Percentiles rank a stretch among this genome's conserved stretches.
Evolutionary conservation across 805 yeast species (phyloP).

Genomic region (Debaryomyces castellii): DNA sequence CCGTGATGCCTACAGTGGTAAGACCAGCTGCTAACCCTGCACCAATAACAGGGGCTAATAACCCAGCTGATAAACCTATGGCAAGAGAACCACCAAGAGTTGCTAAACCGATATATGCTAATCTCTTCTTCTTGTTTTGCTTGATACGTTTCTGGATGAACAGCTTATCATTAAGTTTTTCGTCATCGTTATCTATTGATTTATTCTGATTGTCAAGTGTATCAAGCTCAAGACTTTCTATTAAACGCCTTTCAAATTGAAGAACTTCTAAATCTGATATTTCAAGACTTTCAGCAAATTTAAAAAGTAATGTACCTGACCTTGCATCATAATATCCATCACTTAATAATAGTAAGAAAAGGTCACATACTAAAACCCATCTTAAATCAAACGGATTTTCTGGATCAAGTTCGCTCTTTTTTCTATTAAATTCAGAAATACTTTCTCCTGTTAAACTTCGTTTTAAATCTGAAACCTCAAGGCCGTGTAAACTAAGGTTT

Average conservation of each 20-base stretch:
- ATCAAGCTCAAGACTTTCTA: constrained; percentile 87
- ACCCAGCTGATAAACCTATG: constrained; percentile 91
- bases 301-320: constrained; percentile 73
- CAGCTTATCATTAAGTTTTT: constrained; percentile 75
- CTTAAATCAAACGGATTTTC: constrained; percentile 55
- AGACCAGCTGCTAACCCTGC: constrained; percentile 98
- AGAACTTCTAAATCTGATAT: constrained; percentile 66
- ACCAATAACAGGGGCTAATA: constrained; percentile 96
- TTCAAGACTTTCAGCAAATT: constrained; percentile 62
- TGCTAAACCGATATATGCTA: constrained; percentile 90
- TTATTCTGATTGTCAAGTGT: constrained; percentile 28
- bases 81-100: constrained; percentile 95
- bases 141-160: constrained; percentile 72
- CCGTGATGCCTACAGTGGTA: constrained; percentile 89
- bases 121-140: constrained; percentile 60
- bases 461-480: constrained; percentile 69
- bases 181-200: constrained; percentile 60
- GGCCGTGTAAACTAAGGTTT: constrained; percentile 78
- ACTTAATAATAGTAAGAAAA: constrained; percentile 74
- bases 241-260: constrained; percentile 87
- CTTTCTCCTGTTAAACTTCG: constrained; percentile 47
- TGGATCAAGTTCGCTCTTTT: not conserved
- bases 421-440: not conserved
- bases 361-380: constrained; percentile 93
- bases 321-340: constrained; percentile 89